Evolutionary conservation across 495 filamentous ascomycete species (phyloP).

Genomic region (Neurospora sp.): DNA sequence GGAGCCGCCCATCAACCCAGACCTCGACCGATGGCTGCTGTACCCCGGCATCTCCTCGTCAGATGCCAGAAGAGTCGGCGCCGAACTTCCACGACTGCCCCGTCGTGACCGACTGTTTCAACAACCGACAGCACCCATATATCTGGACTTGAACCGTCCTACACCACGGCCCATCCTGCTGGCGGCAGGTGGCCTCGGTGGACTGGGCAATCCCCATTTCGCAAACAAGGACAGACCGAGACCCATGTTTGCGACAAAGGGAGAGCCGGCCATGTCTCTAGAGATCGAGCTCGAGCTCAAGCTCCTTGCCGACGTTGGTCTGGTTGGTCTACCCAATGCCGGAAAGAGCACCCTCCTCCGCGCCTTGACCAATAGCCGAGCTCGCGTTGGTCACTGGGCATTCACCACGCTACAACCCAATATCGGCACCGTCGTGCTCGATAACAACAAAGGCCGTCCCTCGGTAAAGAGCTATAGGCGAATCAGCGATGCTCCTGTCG

Average conservation of each 20-base stretch:
- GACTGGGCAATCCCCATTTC: conserved; percentile 90
- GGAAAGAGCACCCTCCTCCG: conserved; percentile 91
- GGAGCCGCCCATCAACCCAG: conserved; percentile 20
- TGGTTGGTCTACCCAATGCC: conserved; percentile 92
- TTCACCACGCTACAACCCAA: conserved; percentile 93
- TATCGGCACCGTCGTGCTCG: conserved; percentile 88
- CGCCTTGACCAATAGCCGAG: conserved; percentile 71
- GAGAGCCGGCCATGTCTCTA: conserved; percentile 66
- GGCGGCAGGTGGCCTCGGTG: conserved; percentile 80
- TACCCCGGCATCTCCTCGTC: conserved; percentile 65
- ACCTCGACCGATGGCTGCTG: conserved; percentile 69
- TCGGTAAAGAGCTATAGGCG: conserved; percentile 20
- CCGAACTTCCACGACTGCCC: conserved; percentile 47
- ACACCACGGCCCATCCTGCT: conserved; percentile 81
- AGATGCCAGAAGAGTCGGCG: conserved; percentile 44
- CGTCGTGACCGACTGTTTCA: conserved; percentile 45
- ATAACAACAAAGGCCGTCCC: conserved; percentile 62
- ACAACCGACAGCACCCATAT: conserved; percentile 61
- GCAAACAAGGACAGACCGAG: conserved; percentile 53
- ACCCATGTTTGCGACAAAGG: conserved; percentile 82
- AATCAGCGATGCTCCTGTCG: conserved; percentile 20
- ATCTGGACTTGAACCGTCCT: conserved; percentile 69
- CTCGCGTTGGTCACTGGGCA: conserved; percentile 88
- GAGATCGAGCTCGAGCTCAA: conserved; percentile 86
- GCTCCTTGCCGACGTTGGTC: conserved; percentile 84